A percentile compares a stretch with the other conserved stretches of the same genome.
Conservation (phyloP, 2,329 filamentous ascomycete species). For the Endoconidiophora laricicola region DNA sequence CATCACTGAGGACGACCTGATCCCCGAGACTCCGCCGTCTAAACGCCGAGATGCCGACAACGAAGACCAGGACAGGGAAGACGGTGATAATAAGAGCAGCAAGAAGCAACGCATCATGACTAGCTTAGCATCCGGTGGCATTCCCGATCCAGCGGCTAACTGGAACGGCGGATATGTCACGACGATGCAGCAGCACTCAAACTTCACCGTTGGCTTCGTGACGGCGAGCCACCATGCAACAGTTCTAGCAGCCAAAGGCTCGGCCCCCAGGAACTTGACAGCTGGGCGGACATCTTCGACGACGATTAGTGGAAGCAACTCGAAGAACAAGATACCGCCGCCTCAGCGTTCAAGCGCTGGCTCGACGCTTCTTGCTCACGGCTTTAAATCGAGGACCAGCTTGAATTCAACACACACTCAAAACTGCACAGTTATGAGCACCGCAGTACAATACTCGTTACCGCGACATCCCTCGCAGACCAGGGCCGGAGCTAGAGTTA, state of each 20-base stretch:
- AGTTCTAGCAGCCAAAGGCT: conserved; percentile 20
- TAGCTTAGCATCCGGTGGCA: conserved; percentile 14
- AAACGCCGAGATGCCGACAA: conserved; percentile 15
- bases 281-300: background rate
- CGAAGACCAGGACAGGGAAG: background rate
- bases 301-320: background rate
- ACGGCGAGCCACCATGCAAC: conserved; percentile 32
- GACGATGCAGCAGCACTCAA: conserved; percentile 42
- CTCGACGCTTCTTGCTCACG: background rate
- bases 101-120: conserved; percentile 14
- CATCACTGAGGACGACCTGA: conserved; percentile 48
- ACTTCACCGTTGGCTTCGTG: conserved; percentile 51
- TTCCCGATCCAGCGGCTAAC: conserved; percentile 20
- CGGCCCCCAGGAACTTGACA: conserved; percentile 12
- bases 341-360: background rate
- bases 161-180: conserved; percentile 34
- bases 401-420: too few species aligned
- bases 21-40: conserved; percentile 44
- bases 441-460: too few species aligned
- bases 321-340: background rate
- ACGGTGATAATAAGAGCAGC: conserved; percentile 17
- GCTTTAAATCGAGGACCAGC: too few species aligned
- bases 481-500: too few species aligned
- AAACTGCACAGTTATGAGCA: too few species aligned
- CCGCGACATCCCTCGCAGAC: too few species aligned